Evolutionary conservation across 441 rosid genomes (phyloP).

Genomic region (Populus hybrid): DNA sequence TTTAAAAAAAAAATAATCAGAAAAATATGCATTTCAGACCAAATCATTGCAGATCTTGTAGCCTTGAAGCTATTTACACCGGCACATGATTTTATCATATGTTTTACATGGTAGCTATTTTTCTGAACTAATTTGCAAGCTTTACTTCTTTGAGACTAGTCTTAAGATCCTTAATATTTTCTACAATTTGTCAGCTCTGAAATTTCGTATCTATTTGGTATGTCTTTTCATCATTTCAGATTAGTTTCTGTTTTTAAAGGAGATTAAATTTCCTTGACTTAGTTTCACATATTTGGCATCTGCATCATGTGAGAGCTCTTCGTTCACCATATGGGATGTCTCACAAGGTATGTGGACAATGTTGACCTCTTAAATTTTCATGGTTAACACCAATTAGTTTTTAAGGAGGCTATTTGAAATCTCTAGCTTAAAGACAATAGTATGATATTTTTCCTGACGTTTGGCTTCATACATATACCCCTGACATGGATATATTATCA

Average conservation of each 20-base stretch:
- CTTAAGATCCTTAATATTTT: conserved; percentile 5
- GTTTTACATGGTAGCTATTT: neutral
- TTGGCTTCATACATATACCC: neutral
- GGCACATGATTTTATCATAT: neutral
- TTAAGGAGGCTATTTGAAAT: neutral
- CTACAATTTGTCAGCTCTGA: neutral
- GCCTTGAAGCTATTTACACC: neutral
- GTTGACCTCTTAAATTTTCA: conserved; percentile 4
- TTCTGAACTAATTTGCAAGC: neutral
- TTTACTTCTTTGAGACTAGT: neutral
- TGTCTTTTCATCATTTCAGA: neutral
- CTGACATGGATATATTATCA: neutral
- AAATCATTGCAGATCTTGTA: neutral
- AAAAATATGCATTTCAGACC: neutral
- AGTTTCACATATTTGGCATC: conserved; percentile 75
- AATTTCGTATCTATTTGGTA: neutral
- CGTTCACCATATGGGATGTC: conserved; percentile 96
- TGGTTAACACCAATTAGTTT: conserved; percentile 4
- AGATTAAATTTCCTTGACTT: conserved; percentile 51
- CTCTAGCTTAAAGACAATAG: conserved; percentile 4
- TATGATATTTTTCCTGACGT: neutral
- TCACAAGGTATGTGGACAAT: conserved; percentile 63
- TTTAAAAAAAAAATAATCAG: conserved; percentile 2
- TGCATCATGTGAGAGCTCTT: conserved; percentile 77
- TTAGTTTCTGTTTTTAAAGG: neutral